A percentile compares a stretch with the other conserved stretches of the same genome.
phyloP scores from a whole-genome alignment of 371 early-diverging fungal genomes.

The Mortierella sp. region DNA sequence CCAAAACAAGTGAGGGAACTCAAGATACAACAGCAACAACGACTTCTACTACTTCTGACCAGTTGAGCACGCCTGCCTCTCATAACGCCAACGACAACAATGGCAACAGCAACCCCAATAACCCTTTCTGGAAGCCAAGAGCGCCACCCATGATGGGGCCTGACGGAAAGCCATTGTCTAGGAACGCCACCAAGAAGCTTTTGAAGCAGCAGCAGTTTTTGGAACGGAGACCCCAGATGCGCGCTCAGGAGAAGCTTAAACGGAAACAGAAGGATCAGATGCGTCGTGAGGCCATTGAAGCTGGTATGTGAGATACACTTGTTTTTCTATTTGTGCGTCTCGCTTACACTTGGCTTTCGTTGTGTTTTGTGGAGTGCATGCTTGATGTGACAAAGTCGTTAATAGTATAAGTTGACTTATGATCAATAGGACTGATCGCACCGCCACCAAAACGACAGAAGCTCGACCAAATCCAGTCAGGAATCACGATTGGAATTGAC shows the following conservation, averaged over 20 bases:
- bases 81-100: not conserved
- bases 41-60: not conserved
- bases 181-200: slow-evolving; percentile 61
- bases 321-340: not conserved
- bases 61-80: not conserved
- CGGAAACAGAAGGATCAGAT: slow-evolving; percentile 56
- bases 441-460: slow-evolving; percentile 46
- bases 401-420: not conserved
- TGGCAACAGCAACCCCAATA: slow-evolving; percentile 10
- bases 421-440: slow-evolving; percentile 26
- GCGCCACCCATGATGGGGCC: slow-evolving; percentile 51
- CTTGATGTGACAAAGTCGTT: not conserved
- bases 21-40: not conserved
- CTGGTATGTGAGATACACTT: slow-evolving; percentile 26
- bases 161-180: slow-evolving; percentile 52
- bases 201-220: slow-evolving; percentile 60
- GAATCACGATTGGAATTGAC: slow-evolving; percentile 77
- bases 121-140: slow-evolving; percentile 51
- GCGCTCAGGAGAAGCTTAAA: slow-evolving; percentile 57
- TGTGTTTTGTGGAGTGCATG: too few species aligned
- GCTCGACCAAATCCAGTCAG: slow-evolving; percentile 56
- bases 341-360: too few species aligned
- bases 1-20: not conserved
- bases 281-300: slow-evolving; percentile 47
- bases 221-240: slow-evolving; percentile 33